Evolutionary conservation across 2,329 filamentous ascomycete species (phyloP).

Genomic region (Coniella vitis): DNA sequence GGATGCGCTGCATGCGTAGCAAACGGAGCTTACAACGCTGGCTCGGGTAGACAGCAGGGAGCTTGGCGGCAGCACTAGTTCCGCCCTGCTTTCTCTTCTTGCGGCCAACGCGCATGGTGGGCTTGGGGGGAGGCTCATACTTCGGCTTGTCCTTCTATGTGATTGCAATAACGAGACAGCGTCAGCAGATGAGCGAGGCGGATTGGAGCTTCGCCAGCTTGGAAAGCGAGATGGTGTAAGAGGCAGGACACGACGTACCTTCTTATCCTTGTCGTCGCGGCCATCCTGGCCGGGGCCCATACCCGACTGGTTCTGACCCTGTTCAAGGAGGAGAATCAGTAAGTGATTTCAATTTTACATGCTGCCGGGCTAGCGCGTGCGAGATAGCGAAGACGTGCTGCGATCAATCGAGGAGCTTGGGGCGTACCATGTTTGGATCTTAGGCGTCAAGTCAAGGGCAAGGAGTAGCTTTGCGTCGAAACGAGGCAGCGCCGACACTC

Average conservation of each 20-base stretch:
- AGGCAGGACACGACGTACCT: slow-evolving; percentile 47
- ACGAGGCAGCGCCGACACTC: background rate
- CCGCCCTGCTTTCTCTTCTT: slow-evolving; percentile 98
- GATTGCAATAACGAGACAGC: background rate
- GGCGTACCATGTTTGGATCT: slow-evolving; percentile 23
- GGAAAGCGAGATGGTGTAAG: slow-evolving; percentile 9
- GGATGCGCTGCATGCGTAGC: slow-evolving; percentile 95
- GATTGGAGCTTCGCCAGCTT: background rate
- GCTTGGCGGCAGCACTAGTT: slow-evolving; percentile 89
- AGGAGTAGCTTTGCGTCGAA: background rate
- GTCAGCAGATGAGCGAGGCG: background rate
- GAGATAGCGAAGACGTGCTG: background rate
- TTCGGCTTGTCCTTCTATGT: slow-evolving; percentile 97
- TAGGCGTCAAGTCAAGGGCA: background rate
- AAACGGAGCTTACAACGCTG: slow-evolving; percentile 96
- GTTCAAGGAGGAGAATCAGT: slow-evolving; percentile 17
- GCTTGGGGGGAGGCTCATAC: slow-evolving; percentile 96
- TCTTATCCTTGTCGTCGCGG: slow-evolving; percentile 87
- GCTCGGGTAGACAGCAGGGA: slow-evolving; percentile 88
- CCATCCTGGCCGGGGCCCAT: slow-evolving; percentile 68
- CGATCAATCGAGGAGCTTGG: background rate
- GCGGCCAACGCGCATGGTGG: slow-evolving; percentile 91
- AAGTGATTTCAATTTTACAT: background rate
- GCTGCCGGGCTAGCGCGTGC: background rate
- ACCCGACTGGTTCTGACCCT: slow-evolving; percentile 84